Percentiles rank a stretch among this genome's conserved stretches.
Conservation (phyloP, 2,329 filamentous ascomycete species). For the Paecilomyces dactylethromorphus region DNA sequence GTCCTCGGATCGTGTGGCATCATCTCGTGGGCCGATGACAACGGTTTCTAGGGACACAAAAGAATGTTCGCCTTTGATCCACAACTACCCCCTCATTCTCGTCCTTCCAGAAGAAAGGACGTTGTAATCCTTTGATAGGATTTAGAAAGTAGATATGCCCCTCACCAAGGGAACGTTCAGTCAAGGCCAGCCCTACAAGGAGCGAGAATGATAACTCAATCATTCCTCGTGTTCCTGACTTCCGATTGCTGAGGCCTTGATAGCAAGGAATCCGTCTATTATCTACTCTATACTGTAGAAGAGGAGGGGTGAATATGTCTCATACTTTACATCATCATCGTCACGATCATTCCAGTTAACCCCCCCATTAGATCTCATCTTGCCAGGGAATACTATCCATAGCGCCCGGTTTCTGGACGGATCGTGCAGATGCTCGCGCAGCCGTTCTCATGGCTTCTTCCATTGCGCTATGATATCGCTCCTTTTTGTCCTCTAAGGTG, state of each 20-base stretch:
- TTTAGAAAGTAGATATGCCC: not conserved
- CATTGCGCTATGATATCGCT: conserved; percentile 38
- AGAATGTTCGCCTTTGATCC: not conserved
- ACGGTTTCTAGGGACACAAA: not conserved
- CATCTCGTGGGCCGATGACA: not conserved
- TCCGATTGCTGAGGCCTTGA: not conserved
- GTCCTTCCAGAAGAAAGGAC: not conserved
- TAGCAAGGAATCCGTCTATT: not conserved
- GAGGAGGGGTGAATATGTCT: not conserved
- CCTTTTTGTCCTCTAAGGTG: conserved; percentile 24
- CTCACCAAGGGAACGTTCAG: not conserved
- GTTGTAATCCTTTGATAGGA: not conserved
- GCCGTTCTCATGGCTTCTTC: conserved; percentile 39
- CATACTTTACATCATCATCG: conserved; percentile 9
- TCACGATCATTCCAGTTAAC: conserved; percentile 3
- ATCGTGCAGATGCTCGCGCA: conserved; percentile 36
- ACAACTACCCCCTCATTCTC: not conserved
- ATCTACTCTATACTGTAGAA: not conserved
- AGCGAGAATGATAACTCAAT: not conserved
- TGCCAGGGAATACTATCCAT: conserved; percentile 45
- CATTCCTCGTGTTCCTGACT: not conserved
- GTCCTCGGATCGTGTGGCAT: not conserved
- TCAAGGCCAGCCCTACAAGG: not conserved
- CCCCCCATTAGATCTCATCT: conserved; percentile 31
- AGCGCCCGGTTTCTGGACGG: conserved; percentile 39